Conservation (phyloP, 163 green algal species). For the Prototheca stagnorum region DNA sequence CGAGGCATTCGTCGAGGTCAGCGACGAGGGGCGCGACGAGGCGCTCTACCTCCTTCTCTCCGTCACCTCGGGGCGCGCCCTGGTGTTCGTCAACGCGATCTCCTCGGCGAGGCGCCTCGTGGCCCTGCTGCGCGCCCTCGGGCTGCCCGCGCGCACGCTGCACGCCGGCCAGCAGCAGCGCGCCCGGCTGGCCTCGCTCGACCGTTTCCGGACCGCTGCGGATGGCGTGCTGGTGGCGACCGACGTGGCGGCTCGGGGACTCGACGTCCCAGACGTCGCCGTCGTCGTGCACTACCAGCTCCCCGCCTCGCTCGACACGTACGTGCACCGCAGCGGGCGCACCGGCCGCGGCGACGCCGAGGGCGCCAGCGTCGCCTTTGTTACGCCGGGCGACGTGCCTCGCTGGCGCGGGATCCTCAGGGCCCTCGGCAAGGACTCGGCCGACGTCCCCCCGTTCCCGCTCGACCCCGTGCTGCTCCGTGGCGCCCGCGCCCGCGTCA, state of each 20-base stretch:
- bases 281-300: slow-evolving; percentile 87
- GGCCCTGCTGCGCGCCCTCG: slow-evolving; percentile 65
- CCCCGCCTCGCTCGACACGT: slow-evolving; percentile 72
- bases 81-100: slow-evolving; percentile 92
- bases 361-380: slow-evolving; percentile 51
- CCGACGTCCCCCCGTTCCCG: slow-evolving; percentile 30
- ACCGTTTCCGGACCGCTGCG: slow-evolving; percentile 60
- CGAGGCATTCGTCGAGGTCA: slow-evolving; percentile 42
- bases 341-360: slow-evolving; percentile 50
- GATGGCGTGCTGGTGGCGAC: slow-evolving; percentile 75
- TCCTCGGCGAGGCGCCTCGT: slow-evolving; percentile 56
- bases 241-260: slow-evolving; percentile 84
- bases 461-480: slow-evolving; percentile 18
- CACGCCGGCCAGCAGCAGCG: slow-evolving; percentile 82
- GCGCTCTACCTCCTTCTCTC: slow-evolving; percentile 73
- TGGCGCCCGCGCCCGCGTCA: slow-evolving; percentile 19
- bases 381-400: slow-evolving; percentile 53
- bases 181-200: slow-evolving; percentile 68
- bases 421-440: slow-evolving; percentile 25
- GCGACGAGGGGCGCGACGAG: slow-evolving; percentile 64
- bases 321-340: slow-evolving; percentile 84
- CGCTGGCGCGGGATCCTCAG: slow-evolving; percentile 46
- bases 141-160: slow-evolving; percentile 45
- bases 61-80: slow-evolving; percentile 27
- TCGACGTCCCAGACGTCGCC: slow-evolving; percentile 59